Conservation (phyloP, 352 stramenopile species). For the Globisporangium cederbergense region DNA sequence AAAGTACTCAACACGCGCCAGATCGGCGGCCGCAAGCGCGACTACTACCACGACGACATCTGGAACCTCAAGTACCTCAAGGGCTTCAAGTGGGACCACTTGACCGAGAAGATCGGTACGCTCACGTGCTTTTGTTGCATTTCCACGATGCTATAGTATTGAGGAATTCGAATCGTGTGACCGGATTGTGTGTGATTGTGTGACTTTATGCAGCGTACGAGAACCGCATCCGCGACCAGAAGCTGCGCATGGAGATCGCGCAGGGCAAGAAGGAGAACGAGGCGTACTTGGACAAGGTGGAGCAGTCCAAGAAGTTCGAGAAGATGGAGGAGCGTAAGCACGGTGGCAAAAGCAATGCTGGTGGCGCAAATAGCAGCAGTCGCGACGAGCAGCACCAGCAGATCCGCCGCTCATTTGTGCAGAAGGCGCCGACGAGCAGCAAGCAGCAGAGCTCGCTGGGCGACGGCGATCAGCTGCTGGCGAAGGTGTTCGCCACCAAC, state of each 20-base stretch:
- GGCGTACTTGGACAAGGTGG: slow-evolving; percentile 81
- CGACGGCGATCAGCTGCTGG: slow-evolving; percentile 40
- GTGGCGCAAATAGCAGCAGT: slow-evolving; percentile 6
- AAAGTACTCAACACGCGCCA: slow-evolving; percentile 92
- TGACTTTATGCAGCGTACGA: slow-evolving; percentile 48
- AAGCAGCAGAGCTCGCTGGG: slow-evolving; percentile 61
- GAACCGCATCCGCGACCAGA: slow-evolving; percentile 84
- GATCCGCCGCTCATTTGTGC: slow-evolving; percentile 72
- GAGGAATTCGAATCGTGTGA: neutral
- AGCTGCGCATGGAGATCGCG: slow-evolving; percentile 83
- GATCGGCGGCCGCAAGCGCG: slow-evolving; percentile 92
- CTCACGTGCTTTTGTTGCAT: slow-evolving; percentile 21
- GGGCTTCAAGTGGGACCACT: slow-evolving; percentile 98
- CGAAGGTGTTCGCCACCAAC: slow-evolving; percentile 58
- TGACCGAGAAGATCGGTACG: slow-evolving; percentile 97
- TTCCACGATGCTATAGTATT: neutral
- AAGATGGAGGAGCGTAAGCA: slow-evolving; percentile 84
- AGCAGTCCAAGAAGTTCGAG: slow-evolving; percentile 83
- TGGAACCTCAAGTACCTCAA: slow-evolving; percentile 99
- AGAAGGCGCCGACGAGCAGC: slow-evolving; percentile 67
- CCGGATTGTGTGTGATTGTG: neutral
- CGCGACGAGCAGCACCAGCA: slow-evolving; percentile 27
- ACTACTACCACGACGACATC: slow-evolving; percentile 97
- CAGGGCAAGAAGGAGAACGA: slow-evolving; percentile 88
- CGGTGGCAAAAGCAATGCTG: slow-evolving; percentile 18